Conservation (phyloP, 2,329 filamentous ascomycete species). For the Zymoseptoria passerinii region DNA sequence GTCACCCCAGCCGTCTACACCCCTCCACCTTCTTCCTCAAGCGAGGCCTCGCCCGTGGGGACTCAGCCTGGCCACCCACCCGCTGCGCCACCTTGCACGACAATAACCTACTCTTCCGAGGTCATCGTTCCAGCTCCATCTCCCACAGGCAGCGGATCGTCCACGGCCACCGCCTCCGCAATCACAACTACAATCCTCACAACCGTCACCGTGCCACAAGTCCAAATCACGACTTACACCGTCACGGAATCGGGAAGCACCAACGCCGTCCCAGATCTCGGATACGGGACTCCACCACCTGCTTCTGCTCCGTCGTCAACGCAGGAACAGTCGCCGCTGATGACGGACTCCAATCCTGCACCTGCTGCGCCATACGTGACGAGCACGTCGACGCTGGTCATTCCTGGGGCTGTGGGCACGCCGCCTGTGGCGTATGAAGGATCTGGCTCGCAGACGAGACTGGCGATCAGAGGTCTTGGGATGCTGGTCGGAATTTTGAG, state of each 20-base stretch:
- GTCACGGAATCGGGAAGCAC: constrained; percentile 11
- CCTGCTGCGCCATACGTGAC: not conserved
- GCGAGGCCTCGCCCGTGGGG: constrained; percentile 6
- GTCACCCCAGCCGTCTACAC: constrained; percentile 39
- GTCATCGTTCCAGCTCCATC: constrained; percentile 32
- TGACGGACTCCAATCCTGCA: not conserved
- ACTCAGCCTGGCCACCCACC: constrained; percentile 3
- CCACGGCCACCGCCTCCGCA: constrained; percentile 25
- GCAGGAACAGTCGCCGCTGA: not conserved
- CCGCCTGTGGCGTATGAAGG: not conserved
- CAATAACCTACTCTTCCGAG: constrained; percentile 34
- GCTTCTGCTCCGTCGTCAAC: not conserved
- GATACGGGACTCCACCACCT: constrained; percentile 11
- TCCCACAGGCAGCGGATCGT: constrained; percentile 25
- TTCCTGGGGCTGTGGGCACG: not conserved
- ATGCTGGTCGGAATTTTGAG: not conserved
- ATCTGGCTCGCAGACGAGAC: not conserved
- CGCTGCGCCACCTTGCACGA: constrained; percentile 28
- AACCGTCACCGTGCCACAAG: constrained; percentile 39
- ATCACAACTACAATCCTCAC: constrained; percentile 30
- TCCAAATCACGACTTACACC: constrained; percentile 17
- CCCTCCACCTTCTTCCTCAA: constrained; percentile 5
- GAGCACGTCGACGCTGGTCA: not conserved
- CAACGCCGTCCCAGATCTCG: constrained; percentile 10
- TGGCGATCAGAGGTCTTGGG: not conserved